Base-by-base conservation (phyloP, 139 green algal species). In the Volvox africanus region DNA sequence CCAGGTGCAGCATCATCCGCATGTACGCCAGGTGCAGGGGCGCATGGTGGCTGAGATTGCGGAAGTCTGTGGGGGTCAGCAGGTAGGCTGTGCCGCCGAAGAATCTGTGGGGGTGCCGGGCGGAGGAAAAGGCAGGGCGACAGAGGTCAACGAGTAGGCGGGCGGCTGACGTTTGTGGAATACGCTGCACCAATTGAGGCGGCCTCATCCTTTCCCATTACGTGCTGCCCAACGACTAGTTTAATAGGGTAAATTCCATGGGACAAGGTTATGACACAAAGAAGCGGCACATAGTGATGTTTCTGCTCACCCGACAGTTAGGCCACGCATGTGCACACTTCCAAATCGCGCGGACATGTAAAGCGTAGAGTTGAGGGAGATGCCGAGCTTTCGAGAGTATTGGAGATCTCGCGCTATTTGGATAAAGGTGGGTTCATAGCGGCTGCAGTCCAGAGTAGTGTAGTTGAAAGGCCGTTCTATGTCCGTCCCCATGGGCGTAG, bases 1-100 rank as follows among this genome's bases (percentile, higher is more conserved):
- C 76, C 87, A 91, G 24, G 61, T 91, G 75, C 76, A 91, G 87
- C 87, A 91, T 75, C 87, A 79, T 67, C 24, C 87, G 87, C 44
- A 86, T 44, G 87, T 86, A 91, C 13, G 86, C 86, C 76, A 91
- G 17, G 87, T 91, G 87, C 76, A 91, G 75, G n/a, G 37, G 13
- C 18, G 76, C 87, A 75, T 91, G 87, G 76, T 91, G 75, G 16
- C 5, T 5, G 12, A 91, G 87, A 18, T 9, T 28, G 3, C 21
- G 32, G 61, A 78, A 91, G 87, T 85, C 33, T 26, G 76, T 79
- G 76, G 33, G 75, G 20, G 16, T 30, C 24, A 91, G 87, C 75
- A 91, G 87, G 44, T 85, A 77, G 61, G 87, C 75, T 17, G 33
- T 33, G 33, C 87, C 87, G 76, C 87, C 75, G 61, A 91, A 86